Conservation (phyloP, 2,329 filamentous ascomycete species). For the Metarhizium sp. region DNA sequence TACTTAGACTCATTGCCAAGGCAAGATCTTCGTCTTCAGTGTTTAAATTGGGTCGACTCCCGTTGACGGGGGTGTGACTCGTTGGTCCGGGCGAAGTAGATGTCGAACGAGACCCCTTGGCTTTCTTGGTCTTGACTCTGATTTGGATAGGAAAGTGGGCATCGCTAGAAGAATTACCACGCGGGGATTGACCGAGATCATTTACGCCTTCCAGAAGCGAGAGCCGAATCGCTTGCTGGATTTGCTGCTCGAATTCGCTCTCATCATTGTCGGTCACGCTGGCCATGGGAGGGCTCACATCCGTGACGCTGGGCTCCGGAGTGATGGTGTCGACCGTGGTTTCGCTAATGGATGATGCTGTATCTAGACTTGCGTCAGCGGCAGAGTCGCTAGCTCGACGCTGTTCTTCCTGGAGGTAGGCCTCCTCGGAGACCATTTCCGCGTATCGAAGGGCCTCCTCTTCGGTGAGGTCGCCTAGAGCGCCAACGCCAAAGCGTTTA, state of each 20-base stretch:
- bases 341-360: conserved; percentile 31
- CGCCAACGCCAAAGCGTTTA: conserved; percentile 73
- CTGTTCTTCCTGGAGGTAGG: conserved; percentile 47
- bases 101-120: conserved; percentile 20
- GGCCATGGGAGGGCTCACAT: conserved; percentile 21
- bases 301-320: conserved; percentile 43
- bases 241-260: conserved; percentile 49
- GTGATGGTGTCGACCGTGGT: conserved; percentile 40
- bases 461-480: conserved; percentile 54
- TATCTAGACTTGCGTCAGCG: conserved; percentile 35
- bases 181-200: conserved; percentile 35
- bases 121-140: conserved; percentile 36
- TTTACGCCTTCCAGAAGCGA: conserved; percentile 49
- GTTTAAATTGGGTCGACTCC: conserved; percentile 5
- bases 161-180: conserved; percentile 34
- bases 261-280: conserved; percentile 18
- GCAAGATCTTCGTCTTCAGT: conserved; percentile 47
- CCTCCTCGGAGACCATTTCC: conserved; percentile 56
- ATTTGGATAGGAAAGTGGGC: conserved; percentile 44
- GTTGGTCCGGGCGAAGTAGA: conserved; percentile 24
- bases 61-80: conserved; percentile 25
- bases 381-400: conserved; percentile 43
- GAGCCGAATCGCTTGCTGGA: conserved; percentile 53
- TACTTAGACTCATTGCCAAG: conserved; percentile 49
- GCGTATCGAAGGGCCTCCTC: conserved; percentile 57